Evolutionary conservation across 768 basidiomycete genomes (phyloP).

Genomic region (Lanmaoa pseudosensibilis): DNA sequence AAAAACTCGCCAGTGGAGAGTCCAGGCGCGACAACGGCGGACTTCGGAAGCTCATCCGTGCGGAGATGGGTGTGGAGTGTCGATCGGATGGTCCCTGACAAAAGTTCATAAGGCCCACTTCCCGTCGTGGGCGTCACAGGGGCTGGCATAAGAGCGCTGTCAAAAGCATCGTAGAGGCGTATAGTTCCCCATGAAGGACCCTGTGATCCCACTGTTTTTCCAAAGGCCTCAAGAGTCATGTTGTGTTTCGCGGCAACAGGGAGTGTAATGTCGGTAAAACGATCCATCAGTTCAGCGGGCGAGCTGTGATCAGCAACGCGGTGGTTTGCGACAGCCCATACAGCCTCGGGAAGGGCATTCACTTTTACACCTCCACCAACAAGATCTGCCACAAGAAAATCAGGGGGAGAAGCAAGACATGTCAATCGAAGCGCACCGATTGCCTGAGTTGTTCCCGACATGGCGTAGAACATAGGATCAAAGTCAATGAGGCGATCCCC

Average conservation of each 20-base stretch:
- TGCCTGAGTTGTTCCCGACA: constrained; percentile 30
- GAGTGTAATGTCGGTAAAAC: constrained; percentile 7
- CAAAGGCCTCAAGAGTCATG: constrained; percentile 43
- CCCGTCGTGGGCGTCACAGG: constrained; percentile 41
- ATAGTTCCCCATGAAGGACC: constrained; percentile 37
- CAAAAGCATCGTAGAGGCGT: constrained; percentile 38
- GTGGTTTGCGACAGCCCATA: constrained; percentile 36
- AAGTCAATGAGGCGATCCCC: constrained; percentile 20
- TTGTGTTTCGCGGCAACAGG: constrained; percentile 37
- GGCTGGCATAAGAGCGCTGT: constrained; percentile 38
- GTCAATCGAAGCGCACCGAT: constrained; percentile 18
- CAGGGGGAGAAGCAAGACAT: constrained; percentile 14
- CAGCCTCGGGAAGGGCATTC: constrained; percentile 48
- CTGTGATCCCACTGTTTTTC: constrained; percentile 25
- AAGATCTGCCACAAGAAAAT: constrained; percentile 38
- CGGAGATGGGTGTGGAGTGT: constrained; percentile 35
- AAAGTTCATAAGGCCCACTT: constrained; percentile 39
- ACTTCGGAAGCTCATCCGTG: constrained; percentile 21
- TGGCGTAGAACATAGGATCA: constrained; percentile 19
- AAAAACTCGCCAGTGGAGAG: constrained; percentile 18
- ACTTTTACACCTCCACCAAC: constrained; percentile 44
- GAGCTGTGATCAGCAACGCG: constrained; percentile 36
- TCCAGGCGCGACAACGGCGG: constrained; percentile 39
- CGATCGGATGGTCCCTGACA: constrained; percentile 46
- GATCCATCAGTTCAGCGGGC: constrained; percentile 7